Conservation (phyloP, 352 stramenopile genomes). For the Phytophthora cajani region DNA sequence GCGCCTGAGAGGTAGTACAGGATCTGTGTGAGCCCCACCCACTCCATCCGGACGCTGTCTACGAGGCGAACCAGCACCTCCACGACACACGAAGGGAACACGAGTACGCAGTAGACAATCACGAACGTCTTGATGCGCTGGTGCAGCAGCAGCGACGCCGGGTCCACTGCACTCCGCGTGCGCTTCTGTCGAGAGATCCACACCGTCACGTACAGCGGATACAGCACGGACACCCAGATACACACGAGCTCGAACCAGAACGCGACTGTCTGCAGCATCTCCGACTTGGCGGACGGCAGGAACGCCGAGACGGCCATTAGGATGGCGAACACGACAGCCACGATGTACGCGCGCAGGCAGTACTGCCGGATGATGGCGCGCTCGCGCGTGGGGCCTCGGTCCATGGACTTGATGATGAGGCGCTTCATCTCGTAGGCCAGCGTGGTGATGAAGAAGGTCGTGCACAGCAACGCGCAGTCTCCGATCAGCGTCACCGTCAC, state of each 20-base stretch:
- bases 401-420: slow-evolving; percentile 73
- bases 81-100: slow-evolving; percentile 68
- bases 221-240: slow-evolving; percentile 65
- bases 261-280: slow-evolving; percentile 39
- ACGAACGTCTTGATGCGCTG: slow-evolving; percentile 75
- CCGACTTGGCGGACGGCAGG: slow-evolving; percentile 41
- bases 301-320: slow-evolving; percentile 43
- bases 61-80: slow-evolving; percentile 42
- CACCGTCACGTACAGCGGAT: slow-evolving; percentile 57
- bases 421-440: slow-evolving; percentile 74
- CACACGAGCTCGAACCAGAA: slow-evolving; percentile 56
- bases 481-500: slow-evolving; percentile 59
- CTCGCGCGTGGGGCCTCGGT: slow-evolving; percentile 57
- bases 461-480: slow-evolving; percentile 65
- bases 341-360: slow-evolving; percentile 47
- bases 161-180: slow-evolving; percentile 46
- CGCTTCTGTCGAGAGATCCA: slow-evolving; percentile 60
- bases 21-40: slow-evolving; percentile 54
- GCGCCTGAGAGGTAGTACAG: slow-evolving; percentile 71
- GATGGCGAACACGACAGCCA: slow-evolving; percentile 43
- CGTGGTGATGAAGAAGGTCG: slow-evolving; percentile 69
- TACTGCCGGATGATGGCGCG: slow-evolving; percentile 63
- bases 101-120: slow-evolving; percentile 69
- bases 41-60: slow-evolving; percentile 45
- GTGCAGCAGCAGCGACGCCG: slow-evolving; percentile 53